phyloP scores from a whole-genome alignment of 768 basidiomycete genomes.

The Pulveroboletus sp. region DNA sequence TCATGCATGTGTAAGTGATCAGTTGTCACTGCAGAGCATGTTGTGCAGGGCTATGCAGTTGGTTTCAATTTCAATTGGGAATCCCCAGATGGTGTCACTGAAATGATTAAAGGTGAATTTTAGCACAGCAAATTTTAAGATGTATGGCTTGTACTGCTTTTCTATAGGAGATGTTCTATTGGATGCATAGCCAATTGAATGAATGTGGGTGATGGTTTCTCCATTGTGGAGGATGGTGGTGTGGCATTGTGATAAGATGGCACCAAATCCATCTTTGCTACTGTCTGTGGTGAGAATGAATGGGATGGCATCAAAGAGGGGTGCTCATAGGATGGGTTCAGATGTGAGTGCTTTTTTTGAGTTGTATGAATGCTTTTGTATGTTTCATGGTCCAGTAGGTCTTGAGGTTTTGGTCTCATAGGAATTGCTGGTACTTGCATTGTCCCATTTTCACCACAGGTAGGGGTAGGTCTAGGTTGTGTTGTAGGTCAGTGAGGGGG shows the following conservation, averaged over 20 bases:
- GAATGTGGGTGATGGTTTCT: not conserved
- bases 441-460: not conserved
- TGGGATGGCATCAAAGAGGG: slow-evolving; percentile 32
- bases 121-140: slow-evolving; percentile 36
- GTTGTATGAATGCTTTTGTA: slow-evolving; percentile 20
- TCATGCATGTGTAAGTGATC: slow-evolving; percentile 15
- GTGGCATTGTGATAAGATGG: slow-evolving; percentile 25
- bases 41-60: slow-evolving; percentile 26
- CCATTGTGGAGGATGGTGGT: not conserved
- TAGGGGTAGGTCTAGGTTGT: not conserved
- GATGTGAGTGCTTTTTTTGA: slow-evolving; percentile 31
- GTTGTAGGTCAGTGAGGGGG: not conserved
- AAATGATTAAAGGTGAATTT: slow-evolving; percentile 35
- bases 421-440: not conserved
- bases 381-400: slow-evolving; percentile 21
- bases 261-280: slow-evolving; percentile 33
- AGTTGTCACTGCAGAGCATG: slow-evolving; percentile 13
- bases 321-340: slow-evolving; percentile 1
- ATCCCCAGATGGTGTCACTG: slow-evolving; percentile 27
- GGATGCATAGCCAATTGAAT: slow-evolving; percentile 23
- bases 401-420: not conserved
- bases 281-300: slow-evolving; percentile 38
- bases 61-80: slow-evolving; percentile 29
- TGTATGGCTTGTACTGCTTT: slow-evolving; percentile 32
- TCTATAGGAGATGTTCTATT: slow-evolving; percentile 32